Conservation (phyloP, 352 stramenopile genomes). For the Globisporangium paddicum region DNA sequence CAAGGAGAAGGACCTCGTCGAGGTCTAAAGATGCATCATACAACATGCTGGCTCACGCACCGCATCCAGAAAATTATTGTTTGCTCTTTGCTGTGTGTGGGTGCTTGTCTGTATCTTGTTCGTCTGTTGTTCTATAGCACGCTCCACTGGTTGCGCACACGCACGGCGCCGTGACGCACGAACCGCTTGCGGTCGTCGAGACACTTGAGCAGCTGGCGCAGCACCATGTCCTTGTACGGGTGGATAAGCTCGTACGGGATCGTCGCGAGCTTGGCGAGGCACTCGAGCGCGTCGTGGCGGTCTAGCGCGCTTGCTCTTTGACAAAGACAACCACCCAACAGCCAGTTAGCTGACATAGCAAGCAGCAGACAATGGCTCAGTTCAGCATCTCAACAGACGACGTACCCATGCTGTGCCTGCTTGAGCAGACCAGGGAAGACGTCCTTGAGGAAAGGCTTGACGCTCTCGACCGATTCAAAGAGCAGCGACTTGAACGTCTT, state of each 20-base stretch:
- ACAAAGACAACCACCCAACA: not conserved
- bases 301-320: slow-evolving; percentile 55
- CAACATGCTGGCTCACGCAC: not conserved
- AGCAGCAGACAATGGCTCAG: not conserved
- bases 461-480: slow-evolving; percentile 70
- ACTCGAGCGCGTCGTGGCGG: slow-evolving; percentile 70
- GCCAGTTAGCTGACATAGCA: not conserved
- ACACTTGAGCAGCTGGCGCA: slow-evolving; percentile 64
- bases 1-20: slow-evolving; percentile 78
- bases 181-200: slow-evolving; percentile 87
- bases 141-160: slow-evolving; percentile 90
- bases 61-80: not conserved
- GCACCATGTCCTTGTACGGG: slow-evolving; percentile 82
- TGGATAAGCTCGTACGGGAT: slow-evolving; percentile 88
- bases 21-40: slow-evolving; percentile 30
- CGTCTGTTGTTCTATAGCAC: slow-evolving; percentile 56
- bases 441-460: slow-evolving; percentile 82
- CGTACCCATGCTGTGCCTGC: slow-evolving; percentile 75
- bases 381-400: not conserved
- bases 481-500: slow-evolving; percentile 74
- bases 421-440: slow-evolving; percentile 80
- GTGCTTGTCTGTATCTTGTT: not conserved
- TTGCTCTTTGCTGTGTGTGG: not conserved
- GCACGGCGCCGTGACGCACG: slow-evolving; percentile 81
- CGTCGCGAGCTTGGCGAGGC: slow-evolving; percentile 64